Percentiles rank a stretch among this genome's conserved stretches.
Evolutionary conservation across 2,329 filamentous ascomycete species (phyloP).

Genomic region (Diplodia sapinea): DNA sequence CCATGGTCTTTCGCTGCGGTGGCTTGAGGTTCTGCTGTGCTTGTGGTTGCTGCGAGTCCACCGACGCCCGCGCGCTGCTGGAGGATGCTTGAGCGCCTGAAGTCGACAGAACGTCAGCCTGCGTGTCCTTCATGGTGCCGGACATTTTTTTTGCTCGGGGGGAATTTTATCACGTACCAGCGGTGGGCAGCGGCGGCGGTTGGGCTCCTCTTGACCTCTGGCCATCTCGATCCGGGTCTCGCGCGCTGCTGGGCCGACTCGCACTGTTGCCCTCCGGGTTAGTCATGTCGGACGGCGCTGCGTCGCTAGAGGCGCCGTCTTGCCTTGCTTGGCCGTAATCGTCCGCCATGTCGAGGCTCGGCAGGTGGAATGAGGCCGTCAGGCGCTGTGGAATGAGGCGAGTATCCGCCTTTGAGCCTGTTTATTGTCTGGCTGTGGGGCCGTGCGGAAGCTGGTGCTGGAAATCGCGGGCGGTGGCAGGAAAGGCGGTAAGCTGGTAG

Average conservation of each 20-base stretch:
- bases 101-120: slow-evolving; percentile 11
- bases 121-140: slow-evolving; percentile 7
- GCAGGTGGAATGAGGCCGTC: slow-evolving; percentile 21
- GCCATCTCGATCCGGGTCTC: slow-evolving; percentile 20
- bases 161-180: slow-evolving; percentile 21
- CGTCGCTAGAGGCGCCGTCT: background rate
- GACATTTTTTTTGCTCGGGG: slow-evolving; percentile 15
- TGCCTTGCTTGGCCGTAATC: slow-evolving; percentile 10
- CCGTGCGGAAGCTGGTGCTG: slow-evolving; percentile 27
- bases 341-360: slow-evolving; percentile 22
- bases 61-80: slow-evolving; percentile 1
- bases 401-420: slow-evolving; percentile 14
- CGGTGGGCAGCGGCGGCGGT: slow-evolving; percentile 9
- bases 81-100: slow-evolving; percentile 15
- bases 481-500: slow-evolving; percentile 28
- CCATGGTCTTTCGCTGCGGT: slow-evolving; percentile 73
- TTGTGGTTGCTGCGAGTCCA: slow-evolving; percentile 10
- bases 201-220: slow-evolving; percentile 19
- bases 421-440: slow-evolving; percentile 21
- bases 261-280: slow-evolving; percentile 15
- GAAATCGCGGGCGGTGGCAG: slow-evolving; percentile 19
- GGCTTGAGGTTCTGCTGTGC: slow-evolving; percentile 21
- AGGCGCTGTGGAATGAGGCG: slow-evolving; percentile 25
- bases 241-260: slow-evolving; percentile 20
- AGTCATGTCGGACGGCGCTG: background rate